Evolutionary conservation across 192 early-diverging fungal species (phyloP).

Genomic region (Backusella liffmaniae): DNA sequence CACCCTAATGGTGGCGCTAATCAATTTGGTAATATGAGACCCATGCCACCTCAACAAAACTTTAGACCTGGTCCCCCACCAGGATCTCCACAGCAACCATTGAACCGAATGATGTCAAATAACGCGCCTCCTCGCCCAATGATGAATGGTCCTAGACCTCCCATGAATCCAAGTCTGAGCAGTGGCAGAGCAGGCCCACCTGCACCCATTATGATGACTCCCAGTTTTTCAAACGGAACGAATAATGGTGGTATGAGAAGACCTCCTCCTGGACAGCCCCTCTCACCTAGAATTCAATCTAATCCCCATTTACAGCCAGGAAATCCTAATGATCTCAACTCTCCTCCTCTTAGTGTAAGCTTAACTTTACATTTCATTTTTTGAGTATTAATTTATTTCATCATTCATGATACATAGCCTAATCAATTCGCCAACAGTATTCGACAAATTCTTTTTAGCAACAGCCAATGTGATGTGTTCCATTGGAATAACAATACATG

Average conservation of each 20-base stretch:
- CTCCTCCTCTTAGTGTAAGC: slow-evolving; percentile 18
- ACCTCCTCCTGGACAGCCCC: slow-evolving; percentile 6
- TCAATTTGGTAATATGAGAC: not conserved
- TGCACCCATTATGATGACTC: slow-evolving; percentile 16
- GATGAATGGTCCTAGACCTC: not conserved
- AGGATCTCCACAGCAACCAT: not conserved
- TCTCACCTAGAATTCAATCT: not conserved
- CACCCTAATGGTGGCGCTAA: not conserved
- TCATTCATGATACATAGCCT: not conserved
- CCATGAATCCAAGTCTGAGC: not conserved
- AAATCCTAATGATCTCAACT: slow-evolving; percentile 6
- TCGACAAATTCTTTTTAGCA: slow-evolving; percentile 21
- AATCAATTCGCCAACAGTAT: slow-evolving; percentile 4
- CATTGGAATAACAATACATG: slow-evolving; percentile 52
- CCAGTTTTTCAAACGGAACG: not conserved
- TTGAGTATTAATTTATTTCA: not conserved
- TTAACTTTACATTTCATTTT: not conserved
- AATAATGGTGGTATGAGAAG: slow-evolving; percentile 6
- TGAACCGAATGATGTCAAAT: not conserved
- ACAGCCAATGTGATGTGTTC: slow-evolving; percentile 49
- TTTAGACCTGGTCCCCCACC: not conserved
- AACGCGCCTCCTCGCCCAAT: not conserved
- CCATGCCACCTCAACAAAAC: not conserved
- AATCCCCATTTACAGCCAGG: slow-evolving; percentile 14
- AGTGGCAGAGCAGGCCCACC: not conserved